Evolutionary conservation across 129 eudicot genomes (phyloP).

Genomic region (Arctium minus): DNA sequence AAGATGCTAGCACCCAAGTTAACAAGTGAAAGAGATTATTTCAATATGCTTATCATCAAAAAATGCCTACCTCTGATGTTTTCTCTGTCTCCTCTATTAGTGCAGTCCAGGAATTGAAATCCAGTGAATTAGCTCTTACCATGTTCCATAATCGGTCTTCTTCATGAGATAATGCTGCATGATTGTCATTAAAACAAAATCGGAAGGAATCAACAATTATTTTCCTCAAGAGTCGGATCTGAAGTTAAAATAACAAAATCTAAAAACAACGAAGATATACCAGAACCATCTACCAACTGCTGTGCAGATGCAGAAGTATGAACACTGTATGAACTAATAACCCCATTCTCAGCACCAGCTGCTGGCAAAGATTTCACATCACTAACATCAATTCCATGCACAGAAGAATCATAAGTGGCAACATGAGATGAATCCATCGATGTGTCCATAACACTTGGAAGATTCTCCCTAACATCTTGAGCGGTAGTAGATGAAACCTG

Average conservation of each 20-base stretch:
- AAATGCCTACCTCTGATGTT: constrained; percentile 57
- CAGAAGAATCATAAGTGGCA: constrained; percentile 37
- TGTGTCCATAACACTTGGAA: constrained; percentile 20
- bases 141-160: constrained; percentile 98
- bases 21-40: neutral
- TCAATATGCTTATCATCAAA: neutral
- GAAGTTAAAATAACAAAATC: neutral
- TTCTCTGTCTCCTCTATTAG: constrained; percentile 91
- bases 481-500: constrained; percentile 20
- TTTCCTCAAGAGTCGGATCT: neutral
- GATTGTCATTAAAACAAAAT: constrained; percentile 28
- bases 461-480: constrained; percentile 25
- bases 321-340: constrained; percentile 38
- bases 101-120: constrained; percentile 93
- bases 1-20: constrained; percentile 6
- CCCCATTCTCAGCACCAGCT: constrained; percentile 54
- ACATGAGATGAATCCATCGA: constrained; percentile 34
- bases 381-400: constrained; percentile 39
- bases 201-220: neutral
- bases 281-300: constrained; percentile 57
- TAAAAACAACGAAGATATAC: constrained; percentile 24
- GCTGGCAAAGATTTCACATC: constrained; percentile 33
- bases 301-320: constrained; percentile 48
- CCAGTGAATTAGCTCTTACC: constrained; percentile 77
- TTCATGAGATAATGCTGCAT: constrained; percentile 77